These are phyloP conservation scores for Polytrichum formosum DNA, from an alignment of 225 moss, liverwort and hornwort species.

Conservation along the genomic window DNA sequence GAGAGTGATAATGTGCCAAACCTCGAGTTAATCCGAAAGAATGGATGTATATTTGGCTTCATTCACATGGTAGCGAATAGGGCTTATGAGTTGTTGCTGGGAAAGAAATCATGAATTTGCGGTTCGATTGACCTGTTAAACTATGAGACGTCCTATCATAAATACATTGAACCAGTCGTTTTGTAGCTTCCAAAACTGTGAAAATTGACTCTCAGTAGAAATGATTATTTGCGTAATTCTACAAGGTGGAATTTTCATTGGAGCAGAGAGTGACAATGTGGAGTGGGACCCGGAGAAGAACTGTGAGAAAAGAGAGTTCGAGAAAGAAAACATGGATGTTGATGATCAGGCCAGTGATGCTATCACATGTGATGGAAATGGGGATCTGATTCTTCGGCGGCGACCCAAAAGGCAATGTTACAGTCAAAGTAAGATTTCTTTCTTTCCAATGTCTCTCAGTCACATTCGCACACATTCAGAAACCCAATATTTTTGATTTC, in stretches of 20 bases:
- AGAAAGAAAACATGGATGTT: slow-evolving; percentile 6
- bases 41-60: no score
- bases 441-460: not conserved
- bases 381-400: slow-evolving; percentile 37
- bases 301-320: slow-evolving; percentile 11
- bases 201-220: not conserved
- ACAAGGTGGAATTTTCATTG: no score
- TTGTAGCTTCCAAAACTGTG: not conserved
- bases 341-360: slow-evolving; percentile 6
- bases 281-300: slow-evolving; percentile 20
- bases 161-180: not conserved
- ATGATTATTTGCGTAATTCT: not conserved
- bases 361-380: slow-evolving; percentile 14
- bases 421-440: slow-evolving; percentile 16
- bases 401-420: slow-evolving; percentile 27
- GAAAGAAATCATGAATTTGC: not conserved
- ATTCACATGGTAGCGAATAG: no score
- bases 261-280: not conserved
- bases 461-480: not conserved
- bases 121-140: not conserved
- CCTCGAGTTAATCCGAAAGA: no score
- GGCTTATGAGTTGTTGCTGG: no score
- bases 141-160: not conserved
- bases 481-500: not conserved
- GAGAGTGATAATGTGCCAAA: not conserved